phyloP scores from a whole-genome alignment of 2,329 filamentous ascomycete species.

The Ceratocystis harringtonii region DNA sequence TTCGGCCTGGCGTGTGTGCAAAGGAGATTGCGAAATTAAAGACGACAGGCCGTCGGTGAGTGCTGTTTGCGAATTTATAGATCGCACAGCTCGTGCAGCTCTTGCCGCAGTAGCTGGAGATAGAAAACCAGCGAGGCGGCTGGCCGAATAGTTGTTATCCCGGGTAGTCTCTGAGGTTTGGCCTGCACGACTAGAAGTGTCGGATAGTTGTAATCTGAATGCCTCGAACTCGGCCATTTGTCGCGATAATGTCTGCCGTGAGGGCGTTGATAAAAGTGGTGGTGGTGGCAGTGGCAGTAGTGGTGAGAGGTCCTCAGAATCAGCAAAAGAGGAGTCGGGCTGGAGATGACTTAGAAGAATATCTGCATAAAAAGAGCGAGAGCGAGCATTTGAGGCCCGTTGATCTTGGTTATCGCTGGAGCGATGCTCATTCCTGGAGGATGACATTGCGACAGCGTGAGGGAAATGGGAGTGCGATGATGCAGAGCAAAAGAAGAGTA shows the following conservation, averaged over 20 bases:
- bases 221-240: not conserved
- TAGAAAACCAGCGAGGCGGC: not conserved
- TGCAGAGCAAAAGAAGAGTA: not conserved
- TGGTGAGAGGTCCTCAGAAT: not conserved
- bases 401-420: not conserved
- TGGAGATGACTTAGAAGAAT: not conserved
- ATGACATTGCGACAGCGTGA: not conserved
- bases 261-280: not conserved
- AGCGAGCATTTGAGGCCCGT: not conserved
- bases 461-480: not conserved
- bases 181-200: not conserved
- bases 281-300: not conserved
- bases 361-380: not conserved
- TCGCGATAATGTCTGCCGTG: not conserved
- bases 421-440: not conserved
- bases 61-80: not conserved
- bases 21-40: not conserved
- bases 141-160: not conserved
- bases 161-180: not conserved
- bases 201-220: not conserved
- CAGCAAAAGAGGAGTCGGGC: not conserved
- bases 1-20: not conserved
- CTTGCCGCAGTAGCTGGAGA: not conserved
- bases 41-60: not conserved
- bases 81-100: not conserved